Conservation (phyloP, 106 monocot species). For the Dendrobium huoshanense region DNA sequence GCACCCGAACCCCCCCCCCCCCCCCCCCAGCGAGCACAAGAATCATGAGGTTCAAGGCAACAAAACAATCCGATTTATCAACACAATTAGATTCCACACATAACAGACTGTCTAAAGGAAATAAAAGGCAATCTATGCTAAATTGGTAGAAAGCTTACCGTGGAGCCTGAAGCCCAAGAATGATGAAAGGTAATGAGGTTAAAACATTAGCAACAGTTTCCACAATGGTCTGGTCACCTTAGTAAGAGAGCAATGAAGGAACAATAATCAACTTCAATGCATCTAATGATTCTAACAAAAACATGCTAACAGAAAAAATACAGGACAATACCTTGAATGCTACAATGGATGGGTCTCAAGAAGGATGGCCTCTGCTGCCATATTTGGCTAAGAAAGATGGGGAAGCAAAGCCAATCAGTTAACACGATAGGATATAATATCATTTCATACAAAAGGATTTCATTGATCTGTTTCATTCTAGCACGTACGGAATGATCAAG, state of each 20-base stretch:
- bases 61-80: no score
- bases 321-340: conserved; percentile 34
- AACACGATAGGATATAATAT: not conserved
- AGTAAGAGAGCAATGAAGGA: conserved; percentile 1
- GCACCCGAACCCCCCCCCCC: no score
- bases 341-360: conserved; percentile 60
- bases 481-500: conserved; percentile 44
- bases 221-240: conserved; percentile 53
- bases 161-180: conserved; percentile 70
- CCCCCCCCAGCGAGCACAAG: no score
- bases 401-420: not conserved
- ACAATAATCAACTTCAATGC: not conserved
- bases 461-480: not conserved
- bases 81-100: no score
- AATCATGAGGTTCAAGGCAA: no score
- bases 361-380: conserved; percentile 77
- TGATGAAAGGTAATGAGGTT: conserved; percentile 85
- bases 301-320: not conserved
- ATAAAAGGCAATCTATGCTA: not conserved
- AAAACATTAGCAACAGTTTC: conserved; percentile 82
- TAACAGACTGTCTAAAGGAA: no score
- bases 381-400: conserved; percentile 34
- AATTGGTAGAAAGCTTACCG: conserved; percentile 26
- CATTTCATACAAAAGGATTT: not conserved
- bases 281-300: not conserved